Base-by-base conservation (phyloP, 2,329 filamentous ascomycete genomes). In the Pseudonectria buxi region DNA sequence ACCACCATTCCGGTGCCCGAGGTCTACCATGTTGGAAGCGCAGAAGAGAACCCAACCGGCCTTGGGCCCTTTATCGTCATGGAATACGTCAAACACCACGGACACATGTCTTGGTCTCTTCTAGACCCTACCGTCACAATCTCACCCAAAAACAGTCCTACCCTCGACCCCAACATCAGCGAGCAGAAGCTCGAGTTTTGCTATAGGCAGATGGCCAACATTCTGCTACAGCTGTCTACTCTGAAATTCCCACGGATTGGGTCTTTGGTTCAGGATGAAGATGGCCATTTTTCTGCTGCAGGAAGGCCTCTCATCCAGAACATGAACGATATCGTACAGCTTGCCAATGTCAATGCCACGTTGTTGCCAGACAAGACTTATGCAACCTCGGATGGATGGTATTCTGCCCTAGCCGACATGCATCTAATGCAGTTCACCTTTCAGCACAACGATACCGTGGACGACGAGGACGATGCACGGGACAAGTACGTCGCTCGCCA, bases 191-290 rank as follows among this genome's bases (percentile, higher is more conserved):
- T 67, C 0, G 39, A 55, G 33, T 36, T 43, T 7, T 37, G 65
- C 2, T 69, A 68, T 41, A 33, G 49, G 3, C 55, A 69, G 40
- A 54, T 69, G 37, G 65, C 65, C 10, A 55, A 60, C 18, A 62
- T 67, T 26, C 18, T 68, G 12, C 51, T 70, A 4, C 57, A 68
- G 36, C 55, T 71, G 2, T 60, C 51, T 12, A 47, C 5, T 4
- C 45, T 55, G 1, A 55, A 44, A 1, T 61, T 68, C 16, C 30
- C 52, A 18, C 45, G 47, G 15, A 67, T 70, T 22, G 65, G 65
- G 1, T 62, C 57, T 7, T 45, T 67, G 2, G 33, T 43, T 22
- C 39, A 61, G 3, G 42, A 51, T 11, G 36, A 51, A 14, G 47
- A 50, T 14, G 41, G 27, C 7, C 5, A 24, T 18, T 55, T 51